phyloP scores from a whole-genome alignment of 768 basidiomycete species.

The Collybia nuda region DNA sequence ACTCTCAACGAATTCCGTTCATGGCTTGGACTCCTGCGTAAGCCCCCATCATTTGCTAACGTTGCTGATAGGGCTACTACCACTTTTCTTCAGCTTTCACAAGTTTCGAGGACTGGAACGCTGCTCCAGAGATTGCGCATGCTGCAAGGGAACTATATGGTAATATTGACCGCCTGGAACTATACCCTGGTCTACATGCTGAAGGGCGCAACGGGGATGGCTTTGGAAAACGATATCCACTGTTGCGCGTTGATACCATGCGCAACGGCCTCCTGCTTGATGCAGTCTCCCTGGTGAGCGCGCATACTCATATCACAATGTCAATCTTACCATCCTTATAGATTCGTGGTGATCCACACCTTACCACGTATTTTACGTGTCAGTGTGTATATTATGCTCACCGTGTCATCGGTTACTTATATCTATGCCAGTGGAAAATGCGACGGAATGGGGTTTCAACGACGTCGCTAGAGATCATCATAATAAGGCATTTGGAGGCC shows the following conservation, averaged over 20 bases:
- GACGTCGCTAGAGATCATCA: no score
- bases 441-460: no score
- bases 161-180: slow-evolving; percentile 28
- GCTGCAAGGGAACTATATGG: slow-evolving; percentile 26
- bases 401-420: no score
- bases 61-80: neutral
- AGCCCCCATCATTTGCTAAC: neutral
- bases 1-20: slow-evolving; percentile 2
- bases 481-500: no score
- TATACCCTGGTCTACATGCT: slow-evolving; percentile 24
- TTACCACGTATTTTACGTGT: no score
- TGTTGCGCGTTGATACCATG: slow-evolving; percentile 13
- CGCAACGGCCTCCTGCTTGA: slow-evolving; percentile 18
- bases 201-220: slow-evolving; percentile 2
- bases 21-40: neutral
- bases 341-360: no score
- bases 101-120: slow-evolving; percentile 52
- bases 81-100: slow-evolving; percentile 28
- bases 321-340: neutral
- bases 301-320: no score
- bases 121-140: slow-evolving; percentile 35
- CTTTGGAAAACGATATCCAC: no score
- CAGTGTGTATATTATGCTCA: no score
- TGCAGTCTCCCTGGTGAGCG: slow-evolving; percentile 15
- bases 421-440: no score